A percentile compares a stretch with the other conserved stretches of the same genome.
These are phyloP conservation scores for Corchorus olitorius DNA, from an alignment of 345 rosid species.

Conservation along the genomic window DNA sequence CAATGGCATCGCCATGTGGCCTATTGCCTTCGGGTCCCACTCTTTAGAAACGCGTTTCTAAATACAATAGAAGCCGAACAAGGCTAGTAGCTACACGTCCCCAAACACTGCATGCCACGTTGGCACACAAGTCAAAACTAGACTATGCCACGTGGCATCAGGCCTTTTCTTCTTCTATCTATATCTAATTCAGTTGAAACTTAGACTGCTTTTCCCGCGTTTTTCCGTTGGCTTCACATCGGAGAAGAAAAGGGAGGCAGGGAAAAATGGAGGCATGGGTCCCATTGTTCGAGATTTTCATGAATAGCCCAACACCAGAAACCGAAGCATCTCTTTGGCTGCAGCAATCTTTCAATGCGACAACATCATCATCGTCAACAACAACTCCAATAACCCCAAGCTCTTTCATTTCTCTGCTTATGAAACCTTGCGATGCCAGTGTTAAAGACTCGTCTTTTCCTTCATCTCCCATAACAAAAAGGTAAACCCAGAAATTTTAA, in stretches of 20 bases:
- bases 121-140: not conserved
- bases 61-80: not conserved
- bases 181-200: not conserved
- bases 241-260: not conserved
- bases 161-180: not conserved
- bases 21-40: not conserved
- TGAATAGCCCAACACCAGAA: slow-evolving; percentile 62
- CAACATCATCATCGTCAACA: slow-evolving; percentile 27
- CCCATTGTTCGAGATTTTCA: slow-evolving; percentile 63
- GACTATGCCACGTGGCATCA: not conserved
- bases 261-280: slow-evolving; percentile 63
- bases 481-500: slow-evolving; percentile 34
- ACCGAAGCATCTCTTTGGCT: slow-evolving; percentile 73
- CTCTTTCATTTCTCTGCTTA: slow-evolving; percentile 62
- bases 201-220: not conserved
- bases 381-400: slow-evolving; percentile 51
- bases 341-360: slow-evolving; percentile 43
- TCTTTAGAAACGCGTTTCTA: not conserved
- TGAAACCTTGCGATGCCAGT: slow-evolving; percentile 33
- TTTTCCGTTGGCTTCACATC: not conserved
- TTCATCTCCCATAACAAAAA: slow-evolving; percentile 37
- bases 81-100: not conserved
- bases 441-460: slow-evolving; percentile 24
- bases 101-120: not conserved
- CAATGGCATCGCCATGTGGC: slow-evolving; percentile 1